phyloP scores from a whole-genome alignment of 805 yeast species.

The Yarrowia sp. region DNA sequence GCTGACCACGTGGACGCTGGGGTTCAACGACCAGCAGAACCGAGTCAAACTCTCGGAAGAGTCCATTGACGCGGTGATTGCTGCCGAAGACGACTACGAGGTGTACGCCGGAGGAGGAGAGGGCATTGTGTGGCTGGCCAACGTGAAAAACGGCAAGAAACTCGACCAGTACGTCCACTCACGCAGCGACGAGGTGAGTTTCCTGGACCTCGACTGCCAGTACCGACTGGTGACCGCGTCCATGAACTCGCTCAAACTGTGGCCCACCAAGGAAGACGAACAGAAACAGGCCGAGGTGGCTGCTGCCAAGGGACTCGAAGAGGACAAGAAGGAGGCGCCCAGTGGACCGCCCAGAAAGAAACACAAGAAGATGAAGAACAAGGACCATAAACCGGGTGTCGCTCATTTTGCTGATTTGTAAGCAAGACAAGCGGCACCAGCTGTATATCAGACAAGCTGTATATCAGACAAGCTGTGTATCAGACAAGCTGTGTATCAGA shows the following conservation, averaged over 20 bases:
- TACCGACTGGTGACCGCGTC: slow-evolving; percentile 84
- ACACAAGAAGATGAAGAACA: slow-evolving; percentile 39
- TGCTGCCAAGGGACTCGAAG: slow-evolving; percentile 3
- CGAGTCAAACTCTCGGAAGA: slow-evolving; percentile 65
- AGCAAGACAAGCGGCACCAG: too few relatives aligned
- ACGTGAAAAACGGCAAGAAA: slow-evolving; percentile 68
- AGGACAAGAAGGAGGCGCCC: slow-evolving; percentile 12
- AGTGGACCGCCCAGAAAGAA: slow-evolving; percentile 31
- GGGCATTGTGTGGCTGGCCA: slow-evolving; percentile 66
- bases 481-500: too few relatives aligned
- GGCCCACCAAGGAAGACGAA: slow-evolving; percentile 55
- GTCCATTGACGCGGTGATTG: slow-evolving; percentile 44
- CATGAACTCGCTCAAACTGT: slow-evolving; percentile 78
- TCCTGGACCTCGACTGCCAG: slow-evolving; percentile 78
- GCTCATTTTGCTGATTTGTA: slow-evolving; percentile 43
- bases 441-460: too few relatives aligned
- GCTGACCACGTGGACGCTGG: slow-evolving; percentile 80
- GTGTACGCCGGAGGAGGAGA: slow-evolving; percentile 46
- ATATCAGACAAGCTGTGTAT: too few relatives aligned
- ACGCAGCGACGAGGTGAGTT: slow-evolving; percentile 64
- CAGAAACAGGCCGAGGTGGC: slow-evolving; percentile 39
- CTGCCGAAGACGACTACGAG: slow-evolving; percentile 43
- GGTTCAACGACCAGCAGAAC: slow-evolving; percentile 70
- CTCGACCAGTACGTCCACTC: slow-evolving; percentile 55
- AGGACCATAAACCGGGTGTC: slow-evolving; percentile 42